A percentile compares a stretch with the other conserved stretches of the same genome.
These are phyloP conservation scores for Plasmodium knowlesi DNA, from an alignment of 169 alveolate genomes.

Conservation along the genomic window DNA sequence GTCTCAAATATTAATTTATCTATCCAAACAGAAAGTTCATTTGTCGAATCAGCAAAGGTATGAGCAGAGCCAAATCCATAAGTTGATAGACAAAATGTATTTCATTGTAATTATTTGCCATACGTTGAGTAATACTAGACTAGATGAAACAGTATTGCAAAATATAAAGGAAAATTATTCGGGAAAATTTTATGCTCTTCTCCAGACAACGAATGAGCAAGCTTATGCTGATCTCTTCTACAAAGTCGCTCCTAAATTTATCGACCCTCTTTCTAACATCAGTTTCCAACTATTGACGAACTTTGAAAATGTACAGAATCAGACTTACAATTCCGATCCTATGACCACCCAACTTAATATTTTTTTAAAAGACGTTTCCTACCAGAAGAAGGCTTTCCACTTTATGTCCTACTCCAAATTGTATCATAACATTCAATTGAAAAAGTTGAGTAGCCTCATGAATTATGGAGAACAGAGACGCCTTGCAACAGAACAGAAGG, in stretches of 20 bases:
- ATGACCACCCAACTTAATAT: conserved; percentile 78
- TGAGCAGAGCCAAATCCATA: conserved; percentile 83
- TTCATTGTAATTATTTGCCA: conserved; percentile 85
- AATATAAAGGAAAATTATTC: conserved; percentile 87
- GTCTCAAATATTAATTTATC: conserved; percentile 82
- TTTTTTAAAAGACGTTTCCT: conserved; percentile 81
- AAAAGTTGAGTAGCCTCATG: conserved; percentile 81
- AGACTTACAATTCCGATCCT: conserved; percentile 77
- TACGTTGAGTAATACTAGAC: conserved; percentile 76
- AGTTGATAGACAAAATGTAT: conserved; percentile 86
- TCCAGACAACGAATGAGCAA: conserved; percentile 86
- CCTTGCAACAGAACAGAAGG: background rate
- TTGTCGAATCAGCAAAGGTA: conserved; percentile 81
- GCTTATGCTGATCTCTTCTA: conserved; percentile 83
- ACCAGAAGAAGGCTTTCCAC: conserved; percentile 83
- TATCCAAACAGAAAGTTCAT: conserved; percentile 83
- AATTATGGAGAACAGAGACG: conserved; percentile 25
- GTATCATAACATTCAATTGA: conserved; percentile 83
- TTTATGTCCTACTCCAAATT: conserved; percentile 86
- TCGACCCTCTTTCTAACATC: conserved; percentile 79
- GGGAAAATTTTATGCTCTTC: conserved; percentile 81
- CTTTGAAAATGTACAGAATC: conserved; percentile 72
- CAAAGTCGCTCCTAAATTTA: conserved; percentile 87
- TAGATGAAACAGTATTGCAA: conserved; percentile 86
- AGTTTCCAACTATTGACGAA: conserved; percentile 68